Evolutionary conservation across 2,329 filamentous ascomycete species (phyloP), one percentile per base, ranked within the genome.

Genomic region (Pyrenochaeta sp.): DNA sequence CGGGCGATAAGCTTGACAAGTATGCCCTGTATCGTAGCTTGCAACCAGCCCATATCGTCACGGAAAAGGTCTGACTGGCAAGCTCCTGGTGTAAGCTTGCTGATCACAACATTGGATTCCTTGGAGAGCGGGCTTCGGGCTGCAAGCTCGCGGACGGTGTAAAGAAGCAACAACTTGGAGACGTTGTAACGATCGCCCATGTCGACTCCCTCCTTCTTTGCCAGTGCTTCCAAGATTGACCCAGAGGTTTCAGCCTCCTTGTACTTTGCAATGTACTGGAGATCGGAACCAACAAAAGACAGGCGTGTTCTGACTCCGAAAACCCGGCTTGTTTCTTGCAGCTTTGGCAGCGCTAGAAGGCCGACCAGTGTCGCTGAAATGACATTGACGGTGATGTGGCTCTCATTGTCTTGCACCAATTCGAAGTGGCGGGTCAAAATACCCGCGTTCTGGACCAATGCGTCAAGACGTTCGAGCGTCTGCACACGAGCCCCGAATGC

Each of bases 371-470:
- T 29, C 3, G 68, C 51, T n/a, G 48, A 42, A 12, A 70, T 41
- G 9, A 66, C 58, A 40, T 73, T 73, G 32, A 68, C 60, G 4
- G 54, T 48, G 15, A 73, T 62, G 10, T 49, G 40, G 1, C 41
- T 55, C 46, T 72, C 69, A 3, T 54, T 43, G 9, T 44, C 63
- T 43, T 67, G 55, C 1, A 49, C 39, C 9, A 36, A 10, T 2
- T 15, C 46, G 29, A 51, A 70, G 1, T 58, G 18, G 3, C 15
- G 29, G 1, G 54, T 54, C 11, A 59, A 27, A 1, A 72, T 54
- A 2, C 71, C 79, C 0, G 80, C 81, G 55, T 83, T 78, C 40
- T 72, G 60, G 6, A 78, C 51, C 0, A 73, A 61, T 11, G 64
- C 68, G 59, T 79, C 76, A 1, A 78, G 43, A 36, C 70, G 50